Evolutionary conservation across 345 rosid species (phyloP), one percentile per base, ranked within the genome.

Genomic region (Linum usitatissimum): DNA sequence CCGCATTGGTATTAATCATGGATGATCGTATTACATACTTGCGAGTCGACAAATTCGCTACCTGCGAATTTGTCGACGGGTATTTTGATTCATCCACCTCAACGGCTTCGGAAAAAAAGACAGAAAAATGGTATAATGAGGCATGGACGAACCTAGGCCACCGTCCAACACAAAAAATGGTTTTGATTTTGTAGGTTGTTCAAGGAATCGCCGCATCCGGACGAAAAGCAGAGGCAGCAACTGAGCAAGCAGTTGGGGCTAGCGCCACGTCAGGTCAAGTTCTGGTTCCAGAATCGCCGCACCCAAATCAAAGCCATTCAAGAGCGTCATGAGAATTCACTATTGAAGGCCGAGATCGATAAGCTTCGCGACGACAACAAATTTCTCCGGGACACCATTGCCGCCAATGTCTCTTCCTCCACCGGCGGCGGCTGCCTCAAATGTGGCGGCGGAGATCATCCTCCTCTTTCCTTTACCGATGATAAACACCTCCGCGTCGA

Each of bases 221-320:
- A 90, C 73, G 99, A 93, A 81, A 93, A 90, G 69, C 99, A 93
- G 70, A 84, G 99, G 75, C 97, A 93, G 55, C 95, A 90, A 55
- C 67, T 93, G 63, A 90, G 99, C 77, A 93, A 84, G 74, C 94
- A 87, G 72, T 68, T 93, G 61, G 99, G 99, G 12, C 87, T 93
- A 40, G 96, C 96, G 68, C 97, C 96, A 5, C 78, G 96, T 49
- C 99, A 93, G 75, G 97, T 93, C 77, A 93, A 93, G 81, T 93
- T 93, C 79, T 93, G 99, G 99, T 93, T 93, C 66, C 99, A 93
- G 75, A 93, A 93, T 75, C 94, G 99, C 36, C 83, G 99, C 30
- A 93, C 99, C 34, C 99, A 93, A 71, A 84, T 93, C 71, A 90
- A 93, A 91, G 88, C 99, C 17, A 84, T 90, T 66, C 99, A 93